phyloP scores from a whole-genome alignment of 2,329 filamentous ascomycete genomes.

The Cadophora sp. region DNA sequence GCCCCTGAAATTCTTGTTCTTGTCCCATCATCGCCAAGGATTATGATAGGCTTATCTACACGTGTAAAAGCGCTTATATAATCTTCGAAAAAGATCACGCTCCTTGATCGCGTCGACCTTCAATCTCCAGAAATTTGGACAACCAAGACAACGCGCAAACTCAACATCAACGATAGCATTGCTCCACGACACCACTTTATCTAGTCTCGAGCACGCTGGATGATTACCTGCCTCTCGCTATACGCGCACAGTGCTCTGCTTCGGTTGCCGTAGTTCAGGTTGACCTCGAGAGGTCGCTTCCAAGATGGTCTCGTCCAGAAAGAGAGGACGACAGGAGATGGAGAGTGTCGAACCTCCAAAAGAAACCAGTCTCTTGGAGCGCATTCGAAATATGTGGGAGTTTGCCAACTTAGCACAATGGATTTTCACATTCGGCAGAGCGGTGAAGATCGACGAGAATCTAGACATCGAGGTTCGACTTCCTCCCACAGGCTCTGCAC shows the following conservation, averaged over 20 bases:
- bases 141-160: slow-evolving; percentile 4
- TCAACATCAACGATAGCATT: neutral
- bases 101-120: neutral
- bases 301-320: slow-evolving; percentile 54
- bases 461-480: slow-evolving; percentile 84
- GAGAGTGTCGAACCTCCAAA: slow-evolving; percentile 43
- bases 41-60: neutral
- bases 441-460: slow-evolving; percentile 87
- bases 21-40: neutral
- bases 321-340: slow-evolving; percentile 55
- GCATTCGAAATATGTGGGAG: slow-evolving; percentile 90
- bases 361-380: slow-evolving; percentile 58
- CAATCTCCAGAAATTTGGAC: neutral
- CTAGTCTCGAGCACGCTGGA: neutral
- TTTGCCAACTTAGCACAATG: slow-evolving; percentile 95
- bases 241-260: neutral
- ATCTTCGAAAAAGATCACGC: neutral
- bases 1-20: no score
- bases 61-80: neutral
- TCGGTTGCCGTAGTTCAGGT: neutral
- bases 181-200: neutral
- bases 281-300: slow-evolving; percentile 19
- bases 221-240: neutral
- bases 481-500: slow-evolving; percentile 21
- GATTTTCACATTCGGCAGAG: slow-evolving; percentile 87